Percentiles rank a stretch among this genome's conserved stretches.
Conservation (phyloP, 2,329 filamentous ascomycete species). For the Cytospora piceae region DNA sequence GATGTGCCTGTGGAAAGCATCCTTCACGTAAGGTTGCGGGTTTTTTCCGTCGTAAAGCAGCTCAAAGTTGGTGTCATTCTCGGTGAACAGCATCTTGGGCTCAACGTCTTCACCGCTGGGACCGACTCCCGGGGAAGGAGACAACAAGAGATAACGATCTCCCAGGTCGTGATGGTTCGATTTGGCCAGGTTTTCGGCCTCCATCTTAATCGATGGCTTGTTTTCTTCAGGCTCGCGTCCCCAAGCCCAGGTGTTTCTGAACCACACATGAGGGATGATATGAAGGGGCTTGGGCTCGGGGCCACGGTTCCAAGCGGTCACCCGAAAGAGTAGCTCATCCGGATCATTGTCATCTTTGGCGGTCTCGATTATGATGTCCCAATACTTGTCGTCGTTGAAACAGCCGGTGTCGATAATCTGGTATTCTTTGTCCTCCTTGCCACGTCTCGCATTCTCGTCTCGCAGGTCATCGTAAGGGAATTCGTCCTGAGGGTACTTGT, state of each 20-base stretch:
- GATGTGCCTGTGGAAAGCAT: constrained; percentile 89
- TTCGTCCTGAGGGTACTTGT: constrained; percentile 91
- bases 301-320: constrained; percentile 95
- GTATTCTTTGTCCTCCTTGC: constrained; percentile 81
- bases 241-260: constrained; percentile 97
- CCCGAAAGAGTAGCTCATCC: constrained; percentile 89
- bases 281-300: constrained; percentile 88
- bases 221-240: constrained; percentile 74
- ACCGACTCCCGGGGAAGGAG: constrained; percentile 86
- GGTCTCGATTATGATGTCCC: constrained; percentile 96
- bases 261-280: constrained; percentile 94
- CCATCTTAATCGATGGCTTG: constrained; percentile 77
- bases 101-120: constrained; percentile 79
- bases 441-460: constrained; percentile 78
- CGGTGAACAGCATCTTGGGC: constrained; percentile 86
- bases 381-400: constrained; percentile 89
- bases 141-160: constrained; percentile 80
- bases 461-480: constrained; percentile 92
- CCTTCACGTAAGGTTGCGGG: constrained; percentile 84
- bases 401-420: constrained; percentile 87
- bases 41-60: constrained; percentile 79
- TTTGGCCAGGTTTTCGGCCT: constrained; percentile 69
- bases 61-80: constrained; percentile 91
- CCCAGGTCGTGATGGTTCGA: constrained; percentile 82
- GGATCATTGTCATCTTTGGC: constrained; percentile 92